Evolutionary conservation across 495 filamentous ascomycete species (phyloP).

Genomic region (Penicillium malachiteum): DNA sequence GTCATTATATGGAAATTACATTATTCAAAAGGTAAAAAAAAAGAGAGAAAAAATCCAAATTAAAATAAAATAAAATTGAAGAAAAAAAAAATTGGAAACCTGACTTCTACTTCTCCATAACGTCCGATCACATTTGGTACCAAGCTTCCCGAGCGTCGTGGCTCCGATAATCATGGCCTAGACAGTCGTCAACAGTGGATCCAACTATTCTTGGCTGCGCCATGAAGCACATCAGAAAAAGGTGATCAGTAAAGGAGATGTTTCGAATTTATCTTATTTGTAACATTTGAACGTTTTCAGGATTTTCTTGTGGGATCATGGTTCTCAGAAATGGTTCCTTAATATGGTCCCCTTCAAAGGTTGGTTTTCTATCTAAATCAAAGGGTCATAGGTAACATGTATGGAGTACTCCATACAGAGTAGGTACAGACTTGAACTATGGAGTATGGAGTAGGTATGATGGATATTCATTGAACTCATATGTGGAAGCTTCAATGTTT

Average conservation of each 20-base stretch:
- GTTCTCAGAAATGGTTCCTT: neutral
- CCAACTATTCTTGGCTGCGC: constrained; percentile 17
- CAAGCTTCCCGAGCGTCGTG: constrained; percentile 3
- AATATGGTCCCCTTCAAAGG: too few species aligned
- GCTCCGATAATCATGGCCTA: constrained; percentile 5
- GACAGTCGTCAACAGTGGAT: constrained; percentile 33
- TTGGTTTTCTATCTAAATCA: neutral
- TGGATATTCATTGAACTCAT: neutral
- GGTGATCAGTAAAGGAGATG: neutral
- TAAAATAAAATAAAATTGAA: neutral
- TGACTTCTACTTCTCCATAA: constrained; percentile 1
- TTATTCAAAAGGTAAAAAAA: neutral
- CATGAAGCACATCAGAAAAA: constrained; percentile 4
- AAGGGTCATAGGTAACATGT: neutral
- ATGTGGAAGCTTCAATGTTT: too few species aligned
- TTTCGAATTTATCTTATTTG: constrained; percentile 17
- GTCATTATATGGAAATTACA: too few species aligned
- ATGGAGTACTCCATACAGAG: too few species aligned
- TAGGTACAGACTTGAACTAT: neutral
- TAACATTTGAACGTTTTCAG: too few species aligned
- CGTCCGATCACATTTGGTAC: constrained; percentile 2
- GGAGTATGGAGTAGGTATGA: neutral
- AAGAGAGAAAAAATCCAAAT: neutral
- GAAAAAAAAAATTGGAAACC: too few species aligned
- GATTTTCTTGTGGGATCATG: neutral